Evolutionary conservation across 2,329 filamentous ascomycete genomes (phyloP).

Genomic region (Colletotrichum cordylinicola): DNA sequence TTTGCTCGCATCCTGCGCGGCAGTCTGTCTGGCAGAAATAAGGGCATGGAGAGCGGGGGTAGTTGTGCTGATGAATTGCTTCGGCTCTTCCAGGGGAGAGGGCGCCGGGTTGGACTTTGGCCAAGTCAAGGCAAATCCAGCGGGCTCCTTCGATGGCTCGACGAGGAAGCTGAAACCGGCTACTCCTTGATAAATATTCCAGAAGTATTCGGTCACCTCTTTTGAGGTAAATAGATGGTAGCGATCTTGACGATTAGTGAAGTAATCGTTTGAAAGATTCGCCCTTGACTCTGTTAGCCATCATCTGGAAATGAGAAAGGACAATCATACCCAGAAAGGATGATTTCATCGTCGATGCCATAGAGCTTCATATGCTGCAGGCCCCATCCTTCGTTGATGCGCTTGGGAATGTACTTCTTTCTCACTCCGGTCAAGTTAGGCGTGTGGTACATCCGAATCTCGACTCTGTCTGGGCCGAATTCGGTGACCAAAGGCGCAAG

Average conservation of each 20-base stretch:
- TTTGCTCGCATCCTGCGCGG: conserved; percentile 26
- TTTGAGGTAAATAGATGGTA: conserved; percentile 90
- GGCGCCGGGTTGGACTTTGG: conserved; percentile 75
- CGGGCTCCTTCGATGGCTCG: conserved; percentile 61
- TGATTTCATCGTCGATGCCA: conserved; percentile 92
- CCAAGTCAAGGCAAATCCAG: conserved; percentile 73
- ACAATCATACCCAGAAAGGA: conserved; percentile 77
- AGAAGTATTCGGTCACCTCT: conserved; percentile 83
- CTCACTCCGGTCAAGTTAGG: conserved; percentile 89
- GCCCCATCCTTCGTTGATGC: conserved; percentile 98
- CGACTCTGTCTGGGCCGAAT: conserved; percentile 83
- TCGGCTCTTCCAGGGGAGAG: conserved; percentile 74
- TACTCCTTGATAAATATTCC: conserved; percentile 76
- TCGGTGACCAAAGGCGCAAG: conserved; percentile 83
- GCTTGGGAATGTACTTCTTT: conserved; percentile 82
- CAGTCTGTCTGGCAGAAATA: conserved; percentile 56
- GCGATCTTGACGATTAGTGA: conserved; percentile 92
- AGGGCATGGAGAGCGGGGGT: conserved; percentile 71
- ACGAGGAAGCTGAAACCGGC: conserved; percentile 84
- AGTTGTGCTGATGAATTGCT: conserved; percentile 72
- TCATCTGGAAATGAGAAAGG: too few species aligned
- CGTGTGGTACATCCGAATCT: conserved; percentile 97
- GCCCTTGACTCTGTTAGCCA: conserved; percentile 51
- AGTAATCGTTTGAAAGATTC: conserved; percentile 93
- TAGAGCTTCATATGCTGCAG: conserved; percentile 99